A percentile compares a stretch with the other conserved stretches of the same genome.
Evolutionary conservation across 306 rosid species (phyloP).

Genomic region (Prunus salicina): DNA sequence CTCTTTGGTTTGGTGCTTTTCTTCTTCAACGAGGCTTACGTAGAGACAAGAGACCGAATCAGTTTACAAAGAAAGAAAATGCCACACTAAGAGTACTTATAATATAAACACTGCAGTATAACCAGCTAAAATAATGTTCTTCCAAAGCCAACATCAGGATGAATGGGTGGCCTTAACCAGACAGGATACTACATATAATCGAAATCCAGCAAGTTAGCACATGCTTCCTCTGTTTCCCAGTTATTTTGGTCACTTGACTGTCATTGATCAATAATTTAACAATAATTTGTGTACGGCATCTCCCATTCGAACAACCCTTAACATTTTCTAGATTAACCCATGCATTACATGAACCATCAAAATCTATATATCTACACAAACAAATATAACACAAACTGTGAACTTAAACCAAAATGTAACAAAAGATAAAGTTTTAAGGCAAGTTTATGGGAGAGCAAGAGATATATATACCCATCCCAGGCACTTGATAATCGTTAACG

Average conservation of each 20-base stretch:
- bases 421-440: not conserved
- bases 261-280: not conserved
- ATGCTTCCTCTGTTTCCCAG: not conserved
- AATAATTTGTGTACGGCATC: no score
- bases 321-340: not conserved
- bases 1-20: slow-evolving; percentile 68
- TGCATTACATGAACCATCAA: not conserved
- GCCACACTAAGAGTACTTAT: not conserved
- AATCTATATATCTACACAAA: not conserved
- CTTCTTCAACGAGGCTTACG: slow-evolving; percentile 85
- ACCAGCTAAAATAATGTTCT: not conserved
- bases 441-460: slow-evolving; percentile 18
- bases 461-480: slow-evolving; percentile 76
- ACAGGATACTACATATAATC: not conserved
- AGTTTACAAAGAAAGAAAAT: not conserved
- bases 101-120: not conserved
- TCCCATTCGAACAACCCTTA: not conserved
- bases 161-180: not conserved
- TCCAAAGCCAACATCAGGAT: not conserved
- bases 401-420: not conserved
- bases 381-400: not conserved
- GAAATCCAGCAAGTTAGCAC: not conserved
- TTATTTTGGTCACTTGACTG: not conserved
- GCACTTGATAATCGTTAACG: slow-evolving; percentile 92
- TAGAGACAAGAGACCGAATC: slow-evolving; percentile 27